Evolutionary conservation across 2,329 filamentous ascomycete genomes (phyloP), one percentile per base, ranked within the genome.

Genomic region (Neopestalotiopsis clavispora): DNA sequence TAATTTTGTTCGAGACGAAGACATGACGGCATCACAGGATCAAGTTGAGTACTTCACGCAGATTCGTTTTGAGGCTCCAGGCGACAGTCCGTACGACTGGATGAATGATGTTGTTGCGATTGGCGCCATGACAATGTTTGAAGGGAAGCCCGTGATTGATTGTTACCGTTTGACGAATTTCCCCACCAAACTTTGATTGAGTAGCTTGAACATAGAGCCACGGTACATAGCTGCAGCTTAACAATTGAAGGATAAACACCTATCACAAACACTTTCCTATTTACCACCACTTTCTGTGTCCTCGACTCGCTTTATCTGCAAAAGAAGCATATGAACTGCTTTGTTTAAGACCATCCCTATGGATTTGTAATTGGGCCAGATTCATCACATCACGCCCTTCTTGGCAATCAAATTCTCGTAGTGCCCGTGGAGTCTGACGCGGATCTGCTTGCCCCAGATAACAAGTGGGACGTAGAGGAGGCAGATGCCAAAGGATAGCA

Each of bases 111-210:
- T 71, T 0, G 68, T 74, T 4, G 71, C 72, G 0, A 12, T 74
- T 14, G 73, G 72, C 2, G 71, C 70, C 2, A 74, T 74, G 73
- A 68, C 65, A 7, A 74, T 73, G 72, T 71, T 68, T 23, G 67
- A 74, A 20, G 72, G 70, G 7, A 67, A 58, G 61, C 71, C 72
- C 7, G 65, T 74, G 10, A 73, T 74, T 34, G 72, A 74, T 30
- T 74, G 72, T 28, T 74, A 74, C 28, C 69, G 72, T 9, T 40
- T 74, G 40, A 74, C 73, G 1, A 74, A 74, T n/a, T 74, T 74
- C 17, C 72, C 72, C 7, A 66, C 72, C 72, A 4, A 66, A 32
- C 5, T 12, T 32, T 34, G 63, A 68, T 38, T 38, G 34, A 38
- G 34, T 10, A 38, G 2, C 34, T 9, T 38, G 6, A 7, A 6